Percentiles rank a stretch among this genome's conserved stretches.
Conservation (phyloP, 2,329 filamentous ascomycete species). For the Hypoxylon sp. region DNA sequence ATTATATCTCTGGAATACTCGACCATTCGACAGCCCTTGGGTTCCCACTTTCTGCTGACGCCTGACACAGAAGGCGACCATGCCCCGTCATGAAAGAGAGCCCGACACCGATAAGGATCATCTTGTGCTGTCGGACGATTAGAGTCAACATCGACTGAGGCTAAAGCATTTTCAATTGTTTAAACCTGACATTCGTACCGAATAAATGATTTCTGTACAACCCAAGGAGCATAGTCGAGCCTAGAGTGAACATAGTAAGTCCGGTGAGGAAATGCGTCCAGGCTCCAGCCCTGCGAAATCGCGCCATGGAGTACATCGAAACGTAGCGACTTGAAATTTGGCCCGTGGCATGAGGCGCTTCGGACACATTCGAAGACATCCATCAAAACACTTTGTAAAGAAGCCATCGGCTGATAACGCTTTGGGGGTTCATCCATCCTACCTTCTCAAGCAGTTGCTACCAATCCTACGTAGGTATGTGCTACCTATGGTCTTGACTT, state of each 20-base stretch:
- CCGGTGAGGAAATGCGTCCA: neutral
- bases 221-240: neutral
- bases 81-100: constrained; percentile 49
- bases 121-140: constrained; percentile 40
- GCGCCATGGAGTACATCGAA: neutral
- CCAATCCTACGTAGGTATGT: neutral
- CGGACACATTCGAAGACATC: neutral
- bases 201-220: neutral
- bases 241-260: neutral
- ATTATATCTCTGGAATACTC: constrained; percentile 69
- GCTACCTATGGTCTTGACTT: neutral
- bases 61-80: constrained; percentile 45
- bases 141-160: constrained; percentile 28
- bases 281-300: neutral
- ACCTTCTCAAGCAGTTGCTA: neutral
- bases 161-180: neutral
- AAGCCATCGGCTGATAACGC: neutral
- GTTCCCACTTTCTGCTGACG: constrained; percentile 66
- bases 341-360: neutral
- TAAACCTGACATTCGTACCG: constrained; percentile 9
- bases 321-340: neutral
- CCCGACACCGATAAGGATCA: constrained; percentile 49
- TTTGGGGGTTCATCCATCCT: neutral
- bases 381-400: neutral
- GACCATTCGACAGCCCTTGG: constrained; percentile 71